phyloP scores from a whole-genome alignment of 1,284 basidiomycete species.

The Sporisorium exsertum region DNA sequence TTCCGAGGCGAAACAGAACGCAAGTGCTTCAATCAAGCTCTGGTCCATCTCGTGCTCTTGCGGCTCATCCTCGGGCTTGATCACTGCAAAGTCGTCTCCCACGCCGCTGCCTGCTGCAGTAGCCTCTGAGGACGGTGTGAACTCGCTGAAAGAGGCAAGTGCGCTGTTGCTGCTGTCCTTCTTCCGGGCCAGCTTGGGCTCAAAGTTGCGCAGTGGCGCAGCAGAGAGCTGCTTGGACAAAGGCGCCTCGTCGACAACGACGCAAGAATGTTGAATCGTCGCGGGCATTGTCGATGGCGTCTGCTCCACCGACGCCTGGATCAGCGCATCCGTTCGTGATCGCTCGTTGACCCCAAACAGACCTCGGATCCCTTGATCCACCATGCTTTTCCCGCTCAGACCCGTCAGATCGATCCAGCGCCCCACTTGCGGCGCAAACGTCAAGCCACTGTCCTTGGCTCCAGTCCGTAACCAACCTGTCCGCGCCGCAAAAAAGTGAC shows the following conservation, averaged over 20 bases:
- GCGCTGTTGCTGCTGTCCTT: conserved; percentile 1
- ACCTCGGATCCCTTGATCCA: conserved; percentile 43
- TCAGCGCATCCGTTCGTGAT: conserved; percentile 31
- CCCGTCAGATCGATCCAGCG: conserved; percentile 67
- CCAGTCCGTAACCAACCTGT: conserved; percentile 67
- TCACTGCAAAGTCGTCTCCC: conserved; percentile 14
- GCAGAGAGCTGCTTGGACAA: conserved; percentile 25
- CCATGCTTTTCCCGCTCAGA: conserved; percentile 50
- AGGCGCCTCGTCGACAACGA: conserved; percentile 61
- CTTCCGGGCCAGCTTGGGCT: conserved; percentile 33
- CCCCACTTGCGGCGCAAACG: conserved; percentile 50
- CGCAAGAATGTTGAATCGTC: conserved; percentile 60
- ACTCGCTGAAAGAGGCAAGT: neutral
- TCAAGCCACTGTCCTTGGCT: conserved; percentile 41
- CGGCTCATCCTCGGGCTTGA: conserved; percentile 31
- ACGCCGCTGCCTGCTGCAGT: neutral
- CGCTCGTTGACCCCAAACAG: conserved; percentile 39
- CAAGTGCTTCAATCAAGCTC: conserved; percentile 57
- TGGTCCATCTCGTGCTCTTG: conserved; percentile 54
- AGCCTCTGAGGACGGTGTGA: neutral
- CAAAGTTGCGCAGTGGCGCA: conserved; percentile 46
- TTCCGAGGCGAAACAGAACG: conserved; percentile 60
- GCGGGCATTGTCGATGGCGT: conserved; percentile 44
- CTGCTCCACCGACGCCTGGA: conserved; percentile 30
- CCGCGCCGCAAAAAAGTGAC: conserved; percentile 65